Base-by-base conservation (phyloP, 129 eudicot genomes). In the Tagetes erecta region DNA sequence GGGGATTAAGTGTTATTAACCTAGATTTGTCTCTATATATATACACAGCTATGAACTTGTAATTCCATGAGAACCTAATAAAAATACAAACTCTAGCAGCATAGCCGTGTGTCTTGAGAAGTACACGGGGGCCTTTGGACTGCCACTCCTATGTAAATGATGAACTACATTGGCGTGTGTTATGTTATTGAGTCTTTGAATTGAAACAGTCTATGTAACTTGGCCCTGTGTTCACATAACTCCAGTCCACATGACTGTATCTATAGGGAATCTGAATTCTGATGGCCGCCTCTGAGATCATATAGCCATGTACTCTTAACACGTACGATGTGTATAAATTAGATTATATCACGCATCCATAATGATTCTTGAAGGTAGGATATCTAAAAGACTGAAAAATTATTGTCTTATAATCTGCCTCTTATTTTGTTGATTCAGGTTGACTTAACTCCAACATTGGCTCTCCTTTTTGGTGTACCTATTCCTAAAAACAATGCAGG, bases 391-490 rank as follows among this genome's bases (percentile, higher is more conserved):
- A 12, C 68, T 64, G 13, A 37, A 64, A 37, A 9, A 38, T 64
- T 37, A 36, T 37, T 64, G 27, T 12, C 31, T 39, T n/a, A 64
- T 13, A 38, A 62, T 49, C 66, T 31, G 35, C 40, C 7, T 55
- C 39, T 80, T 68, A 14, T 71, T 79, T 59, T 78, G 70, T 67
- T 73, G 47, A 60, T 74, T 68, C 77, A 93, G 97, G 91, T 93
- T 74, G 98, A 93, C 79, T 76, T 93, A 78, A 86, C 93, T 63
- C 83, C 96, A 55, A 90, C 98, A 45, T 66, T 93, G 49, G 91
- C 98, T 80, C 89, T 93, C 70, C 96, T 90, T 49, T 90, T 87
- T 78, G 98, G 98, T 68, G 92, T 90, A 68, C 98, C 98, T 46
- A 90, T 93, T 76, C 98, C 98, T 6, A 90, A 75, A 55, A 90